Evolutionary conservation across 805 yeast species (phyloP).

Genomic region (Spathaspora sp.): DNA sequence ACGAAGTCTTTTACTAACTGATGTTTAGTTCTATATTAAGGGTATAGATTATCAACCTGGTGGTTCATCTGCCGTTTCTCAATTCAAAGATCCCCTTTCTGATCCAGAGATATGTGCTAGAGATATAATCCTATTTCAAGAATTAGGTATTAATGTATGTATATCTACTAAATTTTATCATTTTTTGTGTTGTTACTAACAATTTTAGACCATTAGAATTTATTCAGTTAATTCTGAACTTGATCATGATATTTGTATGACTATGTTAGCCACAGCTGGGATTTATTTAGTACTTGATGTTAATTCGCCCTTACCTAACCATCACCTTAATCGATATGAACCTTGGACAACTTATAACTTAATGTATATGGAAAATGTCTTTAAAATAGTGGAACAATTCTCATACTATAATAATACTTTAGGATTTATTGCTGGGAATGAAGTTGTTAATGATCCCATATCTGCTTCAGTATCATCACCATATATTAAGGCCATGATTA

Average conservation of each 20-base stretch:
- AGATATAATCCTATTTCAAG: slow-evolving; percentile 77
- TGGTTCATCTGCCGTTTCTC: slow-evolving; percentile 75
- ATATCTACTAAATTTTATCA: slow-evolving; percentile 2
- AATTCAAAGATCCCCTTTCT: slow-evolving; percentile 67
- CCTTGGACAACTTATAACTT: slow-evolving; percentile 87
- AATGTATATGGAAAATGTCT: slow-evolving; percentile 69
- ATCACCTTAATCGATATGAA: slow-evolving; percentile 83
- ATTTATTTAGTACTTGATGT: slow-evolving; percentile 90
- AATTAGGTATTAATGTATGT: slow-evolving; percentile 66
- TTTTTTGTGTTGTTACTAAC: slow-evolving; percentile 10
- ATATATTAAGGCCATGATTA: slow-evolving; percentile 71
- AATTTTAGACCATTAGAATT: slow-evolving; percentile 63
- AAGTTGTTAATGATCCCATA: slow-evolving; percentile 73
- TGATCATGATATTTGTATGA: slow-evolving; percentile 88
- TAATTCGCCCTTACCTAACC: slow-evolving; percentile 76
- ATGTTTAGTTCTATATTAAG: slow-evolving; percentile 59
- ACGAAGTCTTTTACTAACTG: background rate
- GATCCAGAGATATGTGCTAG: slow-evolving; percentile 71
- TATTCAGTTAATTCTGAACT: slow-evolving; percentile 82
- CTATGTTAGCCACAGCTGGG: slow-evolving; percentile 84
- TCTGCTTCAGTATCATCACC: slow-evolving; percentile 70
- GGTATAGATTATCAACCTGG: slow-evolving; percentile 98
- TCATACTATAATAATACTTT: slow-evolving; percentile 82
- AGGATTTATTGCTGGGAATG: slow-evolving; percentile 92
- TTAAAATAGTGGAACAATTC: slow-evolving; percentile 76